phyloP scores from a whole-genome alignment of 1,284 basidiomycete species.

The Cutaneotrichosporon sp. region DNA sequence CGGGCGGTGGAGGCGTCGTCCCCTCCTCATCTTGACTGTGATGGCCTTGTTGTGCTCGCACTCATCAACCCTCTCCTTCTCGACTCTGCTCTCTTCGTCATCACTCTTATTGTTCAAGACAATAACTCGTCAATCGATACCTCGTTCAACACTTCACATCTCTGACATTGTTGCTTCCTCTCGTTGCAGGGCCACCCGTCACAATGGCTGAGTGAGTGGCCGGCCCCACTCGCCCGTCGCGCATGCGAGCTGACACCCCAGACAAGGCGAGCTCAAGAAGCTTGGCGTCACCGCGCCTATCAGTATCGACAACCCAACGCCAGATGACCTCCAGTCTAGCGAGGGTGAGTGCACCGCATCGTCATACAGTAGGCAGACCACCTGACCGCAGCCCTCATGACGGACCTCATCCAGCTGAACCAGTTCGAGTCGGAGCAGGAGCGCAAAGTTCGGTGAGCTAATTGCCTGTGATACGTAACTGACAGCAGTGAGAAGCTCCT shows the following conservation, averaged over 20 bases:
- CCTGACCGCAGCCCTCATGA: constrained; percentile 54
- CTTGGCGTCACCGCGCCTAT: constrained; percentile 80
- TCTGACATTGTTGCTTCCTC: background rate
- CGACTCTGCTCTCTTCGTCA: background rate
- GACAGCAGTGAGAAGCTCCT: constrained; percentile 81
- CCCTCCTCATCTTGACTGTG: background rate
- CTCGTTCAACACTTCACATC: background rate
- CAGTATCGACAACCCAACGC: constrained; percentile 68
- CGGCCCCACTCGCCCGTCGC: background rate
- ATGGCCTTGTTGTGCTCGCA: constrained; percentile 3
- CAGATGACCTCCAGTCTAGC: constrained; percentile 74
- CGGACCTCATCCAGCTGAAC: constrained; percentile 81
- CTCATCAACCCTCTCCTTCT: background rate
- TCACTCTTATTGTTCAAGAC: background rate
- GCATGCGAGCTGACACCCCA: constrained; percentile 12
- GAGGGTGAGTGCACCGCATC: constrained; percentile 66
- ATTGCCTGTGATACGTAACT: too few relatives aligned
- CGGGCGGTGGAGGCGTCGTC: background rate
- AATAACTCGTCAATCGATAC: background rate
- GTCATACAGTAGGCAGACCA: background rate
- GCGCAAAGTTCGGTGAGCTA: constrained; percentile 76
- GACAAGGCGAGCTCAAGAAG: constrained; percentile 30
- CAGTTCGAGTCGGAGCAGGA: constrained; percentile 92
- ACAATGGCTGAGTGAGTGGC: constrained; percentile 19
- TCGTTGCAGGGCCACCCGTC: background rate